Evolutionary conservation across 768 basidiomycete species (phyloP).

Genomic region (Flagelloscypha sp.): DNA sequence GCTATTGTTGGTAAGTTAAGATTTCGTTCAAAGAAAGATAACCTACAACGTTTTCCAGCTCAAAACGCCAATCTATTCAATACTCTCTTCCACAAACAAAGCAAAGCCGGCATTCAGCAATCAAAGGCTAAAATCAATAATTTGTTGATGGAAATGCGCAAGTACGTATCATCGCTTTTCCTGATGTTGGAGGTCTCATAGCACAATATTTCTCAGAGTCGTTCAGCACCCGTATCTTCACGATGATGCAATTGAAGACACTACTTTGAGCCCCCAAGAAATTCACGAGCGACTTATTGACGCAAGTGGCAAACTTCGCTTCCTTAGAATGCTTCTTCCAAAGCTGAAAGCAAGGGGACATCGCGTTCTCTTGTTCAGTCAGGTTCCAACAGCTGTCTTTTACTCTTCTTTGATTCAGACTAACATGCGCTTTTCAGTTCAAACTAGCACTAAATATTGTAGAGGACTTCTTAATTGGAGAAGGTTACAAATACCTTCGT

Average conservation of each 20-base stretch:
- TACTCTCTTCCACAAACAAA: too few relatives aligned
- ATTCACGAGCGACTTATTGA: slow-evolving; percentile 75
- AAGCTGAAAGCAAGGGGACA: slow-evolving; percentile 81
- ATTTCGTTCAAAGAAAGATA: too few relatives aligned
- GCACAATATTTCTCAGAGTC: slow-evolving; percentile 41
- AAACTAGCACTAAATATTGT: slow-evolving; percentile 78
- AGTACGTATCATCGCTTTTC: slow-evolving; percentile 37
- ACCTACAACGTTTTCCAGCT: too few relatives aligned
- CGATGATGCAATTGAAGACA: slow-evolving; percentile 71
- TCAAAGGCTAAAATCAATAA: slow-evolving; percentile 65
- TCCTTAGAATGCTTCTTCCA: slow-evolving; percentile 71
- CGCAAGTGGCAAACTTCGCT: slow-evolving; percentile 76
- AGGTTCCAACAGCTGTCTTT: slow-evolving; percentile 42
- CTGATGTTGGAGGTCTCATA: slow-evolving; percentile 1
- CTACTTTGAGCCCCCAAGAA: slow-evolving; percentile 43
- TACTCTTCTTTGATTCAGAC: slow-evolving; percentile 1
- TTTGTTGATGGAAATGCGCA: slow-evolving; percentile 80
- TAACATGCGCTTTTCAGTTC: slow-evolving; percentile 45
- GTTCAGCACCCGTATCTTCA: slow-evolving; percentile 90
- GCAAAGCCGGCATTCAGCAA: slow-evolving; percentile 19
- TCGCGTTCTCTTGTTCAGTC: slow-evolving; percentile 86
- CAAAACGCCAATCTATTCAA: too few relatives aligned
- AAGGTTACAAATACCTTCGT: slow-evolving; percentile 72
- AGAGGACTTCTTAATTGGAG: slow-evolving; percentile 82
- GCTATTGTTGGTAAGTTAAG: slow-evolving; percentile 61